A percentile compares a stretch with the other conserved stretches of the same genome.
phyloP scores from a whole-genome alignment of 1,139 yeast species.

The Eremothecium coryli region DNA sequence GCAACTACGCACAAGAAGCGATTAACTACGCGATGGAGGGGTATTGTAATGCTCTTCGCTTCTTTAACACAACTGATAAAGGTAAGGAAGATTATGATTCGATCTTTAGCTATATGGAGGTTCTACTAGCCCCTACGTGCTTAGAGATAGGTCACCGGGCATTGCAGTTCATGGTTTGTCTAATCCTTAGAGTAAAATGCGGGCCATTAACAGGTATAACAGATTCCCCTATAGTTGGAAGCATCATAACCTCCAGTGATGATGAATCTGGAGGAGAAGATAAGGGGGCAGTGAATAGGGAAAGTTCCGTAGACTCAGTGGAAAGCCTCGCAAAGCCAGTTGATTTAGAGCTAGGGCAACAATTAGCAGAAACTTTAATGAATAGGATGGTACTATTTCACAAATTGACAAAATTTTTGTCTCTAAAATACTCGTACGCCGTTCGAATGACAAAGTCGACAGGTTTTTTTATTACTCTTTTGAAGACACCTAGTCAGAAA shows the following conservation, averaged over 20 bases:
- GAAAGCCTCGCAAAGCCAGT: constrained; percentile 17
- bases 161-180: constrained; percentile 43
- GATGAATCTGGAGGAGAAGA: constrained; percentile 18
- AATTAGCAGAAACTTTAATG: constrained; percentile 31
- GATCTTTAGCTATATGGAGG: constrained; percentile 35
- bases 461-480: constrained; percentile 34
- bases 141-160: constrained; percentile 43
- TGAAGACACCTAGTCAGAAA: constrained; percentile 31
- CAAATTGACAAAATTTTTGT: constrained; percentile 29
- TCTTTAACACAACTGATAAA: constrained; percentile 27
- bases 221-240: constrained; percentile 21
- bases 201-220: constrained; percentile 34
- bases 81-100: constrained; percentile 22
- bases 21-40: constrained; percentile 35
- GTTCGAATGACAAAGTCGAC: constrained; percentile 46
- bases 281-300: constrained; percentile 14
- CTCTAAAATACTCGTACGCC: constrained; percentile 44
- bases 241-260: constrained; percentile 16
- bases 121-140: constrained; percentile 39
- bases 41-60: constrained; percentile 33
- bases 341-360: constrained; percentile 30
- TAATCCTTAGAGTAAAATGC: constrained; percentile 38
- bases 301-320: constrained; percentile 10
- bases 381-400: constrained; percentile 34
- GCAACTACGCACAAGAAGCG: constrained; percentile 34